Evolutionary conservation across 176 grass and related monocot species (phyloP).

Genomic region (Ensete glaucum): DNA sequence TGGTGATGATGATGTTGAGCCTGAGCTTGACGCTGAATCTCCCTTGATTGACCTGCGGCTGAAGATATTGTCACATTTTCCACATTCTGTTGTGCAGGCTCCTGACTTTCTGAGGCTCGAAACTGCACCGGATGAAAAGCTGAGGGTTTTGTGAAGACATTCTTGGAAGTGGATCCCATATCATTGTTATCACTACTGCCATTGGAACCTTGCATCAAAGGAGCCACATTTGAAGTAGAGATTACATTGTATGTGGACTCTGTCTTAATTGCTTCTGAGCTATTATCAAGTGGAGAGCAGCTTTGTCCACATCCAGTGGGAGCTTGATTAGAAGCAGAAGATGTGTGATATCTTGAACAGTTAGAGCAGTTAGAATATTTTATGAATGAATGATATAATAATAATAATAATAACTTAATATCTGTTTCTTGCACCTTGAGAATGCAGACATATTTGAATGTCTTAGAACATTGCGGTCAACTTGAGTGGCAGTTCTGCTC

Average conservation of each 20-base stretch:
- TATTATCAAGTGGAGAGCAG: constrained; percentile 54
- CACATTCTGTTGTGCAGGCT: constrained; percentile 29
- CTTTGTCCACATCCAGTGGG: constrained; percentile 32
- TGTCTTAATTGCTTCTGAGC: constrained; percentile 56
- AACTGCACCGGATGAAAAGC: constrained; percentile 66
- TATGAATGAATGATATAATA: constrained; percentile 24
- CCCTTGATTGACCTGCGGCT: constrained; percentile 18
- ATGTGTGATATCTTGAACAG: constrained; percentile 78
- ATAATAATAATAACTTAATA: constrained; percentile 31
- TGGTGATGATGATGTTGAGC: constrained; percentile 41
- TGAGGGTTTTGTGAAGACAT: constrained; percentile 45
- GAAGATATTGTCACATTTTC: constrained; percentile 23
- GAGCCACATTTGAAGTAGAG: constrained; percentile 44
- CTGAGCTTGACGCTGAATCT: constrained; percentile 34
- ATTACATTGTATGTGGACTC: constrained; percentile 49
- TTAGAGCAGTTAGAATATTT: constrained; percentile 47
- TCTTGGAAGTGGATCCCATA: constrained; percentile 77
- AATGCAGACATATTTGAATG: constrained; percentile 66
- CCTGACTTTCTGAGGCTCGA: constrained; percentile 15
- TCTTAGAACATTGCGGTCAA: constrained; percentile 53
- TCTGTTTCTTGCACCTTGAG: constrained; percentile 61
- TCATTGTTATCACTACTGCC: constrained; percentile 69
- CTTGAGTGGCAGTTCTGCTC: constrained; percentile 20
- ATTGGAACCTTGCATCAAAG: constrained; percentile 71
- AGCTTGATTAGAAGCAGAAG: constrained; percentile 54